Evolutionary conservation across 2,329 filamentous ascomycete species (phyloP), one percentile per base, ranked within the genome.

Genomic region (Sclerotinia subarctica): DNA sequence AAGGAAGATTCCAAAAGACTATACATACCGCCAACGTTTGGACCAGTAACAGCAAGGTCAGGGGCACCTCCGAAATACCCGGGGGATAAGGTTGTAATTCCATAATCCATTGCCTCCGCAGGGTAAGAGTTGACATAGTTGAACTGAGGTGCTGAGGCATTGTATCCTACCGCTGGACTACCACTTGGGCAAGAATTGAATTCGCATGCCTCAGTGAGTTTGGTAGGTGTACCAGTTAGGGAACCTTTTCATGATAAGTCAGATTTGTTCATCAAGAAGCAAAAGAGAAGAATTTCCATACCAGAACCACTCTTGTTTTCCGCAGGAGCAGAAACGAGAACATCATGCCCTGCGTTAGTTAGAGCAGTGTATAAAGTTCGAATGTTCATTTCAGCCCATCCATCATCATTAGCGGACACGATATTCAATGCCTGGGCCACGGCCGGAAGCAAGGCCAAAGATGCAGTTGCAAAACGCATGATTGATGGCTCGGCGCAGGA

Each of bases 71-170:
- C 59, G 5, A 63, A 63, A 32, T 63, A 63, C 38, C 59, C 59
- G 5, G 59, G 46, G 21, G 46, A 5, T 26, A 63, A 47, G 8
- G 59, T 51, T 3, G 19, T 13, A n/a, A 63, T 38, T 3, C 59
- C 59, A 21, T 63, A 63, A 32, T 63, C 32, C 46, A 63, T 63
- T 2, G 59, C 46, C 11, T 46, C 51, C 3, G 47, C 59, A n/a
- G 59, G 59, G 46, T 51, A 24, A 7, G 59, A 63, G 47, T 63
- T 63, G 59, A 63, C 59, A 5, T 63, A 63, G 59, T 63, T 63
- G 32, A 63, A 63, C 17, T 63, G 59, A 63, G n/a, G 46, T 19
- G 47, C 46, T 21, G 59, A 63, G 59, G 29, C 38, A 38, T 63
- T 63, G 17, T 38, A 51, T 49, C 59, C 59, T 7, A 63, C 59